A percentile compares a stretch with the other conserved stretches of the same genome.
Evolutionary conservation across 2,329 filamentous ascomycete species (phyloP).

Genomic region (Colletotrichum neosansevieriae): DNA sequence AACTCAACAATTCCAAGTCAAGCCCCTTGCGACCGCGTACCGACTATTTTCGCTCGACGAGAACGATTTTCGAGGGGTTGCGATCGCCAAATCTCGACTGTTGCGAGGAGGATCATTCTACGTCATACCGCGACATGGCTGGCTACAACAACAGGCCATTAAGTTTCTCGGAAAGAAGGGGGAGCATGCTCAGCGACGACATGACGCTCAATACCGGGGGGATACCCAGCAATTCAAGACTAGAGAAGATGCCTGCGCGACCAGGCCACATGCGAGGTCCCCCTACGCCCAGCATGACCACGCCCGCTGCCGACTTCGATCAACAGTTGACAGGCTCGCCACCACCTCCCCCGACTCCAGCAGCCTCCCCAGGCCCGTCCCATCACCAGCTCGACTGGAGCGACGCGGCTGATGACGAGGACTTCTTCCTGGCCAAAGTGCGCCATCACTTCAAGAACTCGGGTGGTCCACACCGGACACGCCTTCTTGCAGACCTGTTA

Average conservation of each 20-base stretch:
- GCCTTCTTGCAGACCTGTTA: slow-evolving; percentile 86
- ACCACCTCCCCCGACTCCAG: slow-evolving; percentile 74
- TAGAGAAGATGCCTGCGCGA: slow-evolving; percentile 67
- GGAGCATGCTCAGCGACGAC: slow-evolving; percentile 69
- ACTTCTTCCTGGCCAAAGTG: slow-evolving; percentile 83
- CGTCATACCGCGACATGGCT: slow-evolving; percentile 50
- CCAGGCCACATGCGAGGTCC: slow-evolving; percentile 65
- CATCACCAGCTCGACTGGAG: slow-evolving; percentile 79
- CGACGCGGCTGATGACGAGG: slow-evolving; percentile 82
- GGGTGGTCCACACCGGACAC: slow-evolving; percentile 80
- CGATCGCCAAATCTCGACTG: not conserved
- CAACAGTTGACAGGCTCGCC: slow-evolving; percentile 71
- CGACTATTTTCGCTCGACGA: not conserved
- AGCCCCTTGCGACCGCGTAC: not conserved
- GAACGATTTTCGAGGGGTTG: not conserved
- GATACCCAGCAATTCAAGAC: slow-evolving; percentile 57
- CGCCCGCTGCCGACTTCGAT: slow-evolving; percentile 72
- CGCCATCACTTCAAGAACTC: slow-evolving; percentile 84
- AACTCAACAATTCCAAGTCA: not conserved
- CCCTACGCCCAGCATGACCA: slow-evolving; percentile 75
- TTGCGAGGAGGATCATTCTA: not conserved
- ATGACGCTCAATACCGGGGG: slow-evolving; percentile 65
- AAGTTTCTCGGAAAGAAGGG: slow-evolving; percentile 72
- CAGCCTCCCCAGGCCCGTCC: slow-evolving; percentile 73
- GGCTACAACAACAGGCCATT: slow-evolving; percentile 60